Base-by-base conservation (phyloP, 1,284 basidiomycete species). In the Fistulina hepatica region DNA sequence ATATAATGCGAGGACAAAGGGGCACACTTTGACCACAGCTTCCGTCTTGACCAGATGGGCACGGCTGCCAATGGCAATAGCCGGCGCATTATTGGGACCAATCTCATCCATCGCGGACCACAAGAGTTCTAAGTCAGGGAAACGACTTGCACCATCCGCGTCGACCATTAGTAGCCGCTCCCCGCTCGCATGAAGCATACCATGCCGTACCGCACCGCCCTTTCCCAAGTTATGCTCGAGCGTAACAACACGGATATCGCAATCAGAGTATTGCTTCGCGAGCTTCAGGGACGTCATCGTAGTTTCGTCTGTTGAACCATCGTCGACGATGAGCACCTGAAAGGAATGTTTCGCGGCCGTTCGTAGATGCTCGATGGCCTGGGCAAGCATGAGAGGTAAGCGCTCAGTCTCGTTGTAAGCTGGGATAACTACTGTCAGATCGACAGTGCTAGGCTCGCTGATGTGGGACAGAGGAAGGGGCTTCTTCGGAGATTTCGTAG, bases 11-110 rank as follows among this genome's bases (percentile, higher is more conserved):
- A 37, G 44, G 10, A 21, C 35, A 31, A 20, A 26, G 6, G 6
- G 9, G 41, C 71, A 33, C 39, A 89, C 88, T 66, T 93, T 91
- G 34, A 95, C 92, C n/a, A 95, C 92, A 4, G 85, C 90, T 31
- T 88, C 88, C 1, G 84, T 89, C 48, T 76, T 79, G 35, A 95
- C 90, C 40, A 97, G 69, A 60, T 97, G 92, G 4, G 92, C 92
- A 11, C 92, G 63, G 48, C 86, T 91, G 4, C 92, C 92, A 0
- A 91, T 78, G 0, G 77, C 88, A 17, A 90, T 74, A 1, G 72
- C 77, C 4, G 73, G 61, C n/a, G 55, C 60, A 24, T 70, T 60
- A 1, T 62, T 53, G 0, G 67, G 62, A 2, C 60, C 62, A 33
- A 86, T 55, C 34, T 52, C 48, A 50, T 90, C 81, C 71, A 94